Conservation (phyloP, 768 basidiomycete genomes). For the Suillus variegatus region DNA sequence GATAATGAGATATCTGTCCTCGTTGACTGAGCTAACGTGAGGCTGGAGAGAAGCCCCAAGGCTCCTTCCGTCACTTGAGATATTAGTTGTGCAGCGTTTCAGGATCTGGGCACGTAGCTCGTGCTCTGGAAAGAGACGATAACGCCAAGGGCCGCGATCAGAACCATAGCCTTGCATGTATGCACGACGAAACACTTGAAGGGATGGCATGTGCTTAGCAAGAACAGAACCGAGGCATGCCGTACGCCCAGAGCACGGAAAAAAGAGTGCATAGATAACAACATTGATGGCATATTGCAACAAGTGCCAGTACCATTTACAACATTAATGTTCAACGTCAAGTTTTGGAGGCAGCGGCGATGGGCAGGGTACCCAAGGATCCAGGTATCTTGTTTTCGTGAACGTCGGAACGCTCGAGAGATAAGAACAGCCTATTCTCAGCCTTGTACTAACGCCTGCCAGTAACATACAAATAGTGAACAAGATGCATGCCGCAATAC, state of each 20-base stretch:
- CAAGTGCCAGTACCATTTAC: no score
- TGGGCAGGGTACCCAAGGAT: no score
- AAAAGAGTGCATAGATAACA: no score
- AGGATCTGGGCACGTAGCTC: conserved; percentile 39
- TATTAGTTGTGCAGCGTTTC: conserved; percentile 5
- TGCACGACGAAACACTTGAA: background rate
- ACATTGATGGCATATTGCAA: no score
- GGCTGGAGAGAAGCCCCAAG: conserved; percentile 49
- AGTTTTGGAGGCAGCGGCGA: no score
- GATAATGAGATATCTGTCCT: conserved; percentile 46
- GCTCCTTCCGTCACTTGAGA: conserved; percentile 21
- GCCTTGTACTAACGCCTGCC: no score
- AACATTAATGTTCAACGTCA: no score
- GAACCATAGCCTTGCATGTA: background rate
- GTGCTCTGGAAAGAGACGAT: conserved; percentile 40
- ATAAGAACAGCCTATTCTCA: no score
- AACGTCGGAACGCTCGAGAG: no score
- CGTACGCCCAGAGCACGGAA: no score
- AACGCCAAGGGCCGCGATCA: conserved; percentile 20
- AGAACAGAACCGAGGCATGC: background rate
- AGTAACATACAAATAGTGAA: background rate
- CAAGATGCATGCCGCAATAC: background rate
- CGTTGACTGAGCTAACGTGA: conserved; percentile 41
- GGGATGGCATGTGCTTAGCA: background rate
- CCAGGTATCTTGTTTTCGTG: no score